These are phyloP conservation scores for Lentinula raphanica DNA, from an alignment of 768 basidiomycete species.

Conservation along the genomic window DNA sequence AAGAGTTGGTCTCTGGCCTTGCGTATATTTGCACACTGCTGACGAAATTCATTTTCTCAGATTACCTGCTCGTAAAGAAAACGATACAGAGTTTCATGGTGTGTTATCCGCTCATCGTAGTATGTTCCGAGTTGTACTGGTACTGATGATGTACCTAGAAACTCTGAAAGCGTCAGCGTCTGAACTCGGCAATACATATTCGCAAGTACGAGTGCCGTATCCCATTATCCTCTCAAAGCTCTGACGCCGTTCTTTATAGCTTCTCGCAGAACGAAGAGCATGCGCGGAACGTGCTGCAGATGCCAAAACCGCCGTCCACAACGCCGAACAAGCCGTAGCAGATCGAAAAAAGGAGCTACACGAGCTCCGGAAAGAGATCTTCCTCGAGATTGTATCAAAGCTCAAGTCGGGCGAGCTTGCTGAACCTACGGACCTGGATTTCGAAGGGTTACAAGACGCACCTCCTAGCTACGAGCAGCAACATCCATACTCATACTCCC, in stretches of 20 bases:
- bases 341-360: conserved; percentile 1
- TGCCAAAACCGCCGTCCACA: background rate
- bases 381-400: conserved; percentile 1
- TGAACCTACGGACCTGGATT: background rate
- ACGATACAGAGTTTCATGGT: conserved; percentile 7
- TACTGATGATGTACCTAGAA: background rate
- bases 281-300: background rate
- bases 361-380: background rate
- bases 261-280: conserved; percentile 2
- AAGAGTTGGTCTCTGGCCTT: background rate
- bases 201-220: background rate
- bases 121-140: background rate
- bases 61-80: background rate
- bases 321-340: conserved; percentile 3
- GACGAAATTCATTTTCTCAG: background rate
- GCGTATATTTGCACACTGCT: background rate
- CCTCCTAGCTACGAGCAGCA: conserved; percentile 7
- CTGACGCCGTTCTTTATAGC: background rate
- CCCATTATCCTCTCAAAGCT: too few relatives aligned
- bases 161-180: background rate
- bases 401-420: conserved; percentile 5
- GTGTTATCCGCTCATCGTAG: background rate
- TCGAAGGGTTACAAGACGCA: conserved; percentile 3
- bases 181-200: background rate
- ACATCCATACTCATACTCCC: background rate